These are phyloP conservation scores for Colletotrichum sp. DNA, from an alignment of 2,329 filamentous ascomycete genomes.

Conservation along the genomic window DNA sequence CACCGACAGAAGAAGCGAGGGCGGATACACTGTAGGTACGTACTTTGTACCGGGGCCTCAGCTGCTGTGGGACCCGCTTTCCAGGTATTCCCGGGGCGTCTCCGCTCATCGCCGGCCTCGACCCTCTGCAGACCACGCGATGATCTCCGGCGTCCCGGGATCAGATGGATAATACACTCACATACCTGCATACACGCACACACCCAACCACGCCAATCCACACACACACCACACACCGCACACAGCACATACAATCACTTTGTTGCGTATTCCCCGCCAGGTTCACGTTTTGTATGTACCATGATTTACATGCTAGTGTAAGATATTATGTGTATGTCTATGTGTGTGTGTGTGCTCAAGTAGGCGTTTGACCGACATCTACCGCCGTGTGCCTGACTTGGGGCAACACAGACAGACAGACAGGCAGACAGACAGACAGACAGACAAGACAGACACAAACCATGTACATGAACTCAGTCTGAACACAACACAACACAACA, in stretches of 20 bases:
- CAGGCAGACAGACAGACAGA: too few relatives aligned
- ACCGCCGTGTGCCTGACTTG: too few relatives aligned
- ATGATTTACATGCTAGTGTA: too few relatives aligned
- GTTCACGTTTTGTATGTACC: too few relatives aligned
- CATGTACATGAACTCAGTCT: not conserved
- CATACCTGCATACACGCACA: not conserved
- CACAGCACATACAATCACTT: not conserved
- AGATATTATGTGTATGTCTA: too few relatives aligned
- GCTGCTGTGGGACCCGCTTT: not conserved
- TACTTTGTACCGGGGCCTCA: not conserved
- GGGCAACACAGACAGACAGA: too few relatives aligned
- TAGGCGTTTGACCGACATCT: too few relatives aligned
- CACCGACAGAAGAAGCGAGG: not conserved
- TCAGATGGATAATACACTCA: not conserved
- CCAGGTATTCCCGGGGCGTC: constrained; percentile 5
- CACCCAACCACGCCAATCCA: not conserved
- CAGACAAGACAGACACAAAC: too few relatives aligned
- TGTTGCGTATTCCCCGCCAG: too few relatives aligned
- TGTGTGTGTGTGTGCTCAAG: too few relatives aligned
- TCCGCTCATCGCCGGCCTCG: constrained; percentile 6
- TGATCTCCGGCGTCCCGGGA: constrained; percentile 10
- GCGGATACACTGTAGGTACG: too few relatives aligned
- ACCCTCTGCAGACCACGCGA: not conserved
- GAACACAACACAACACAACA: not conserved
- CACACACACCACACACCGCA: not conserved